Conservation (phyloP, 768 basidiomycete genomes). For the Suillus paluster region DNA sequence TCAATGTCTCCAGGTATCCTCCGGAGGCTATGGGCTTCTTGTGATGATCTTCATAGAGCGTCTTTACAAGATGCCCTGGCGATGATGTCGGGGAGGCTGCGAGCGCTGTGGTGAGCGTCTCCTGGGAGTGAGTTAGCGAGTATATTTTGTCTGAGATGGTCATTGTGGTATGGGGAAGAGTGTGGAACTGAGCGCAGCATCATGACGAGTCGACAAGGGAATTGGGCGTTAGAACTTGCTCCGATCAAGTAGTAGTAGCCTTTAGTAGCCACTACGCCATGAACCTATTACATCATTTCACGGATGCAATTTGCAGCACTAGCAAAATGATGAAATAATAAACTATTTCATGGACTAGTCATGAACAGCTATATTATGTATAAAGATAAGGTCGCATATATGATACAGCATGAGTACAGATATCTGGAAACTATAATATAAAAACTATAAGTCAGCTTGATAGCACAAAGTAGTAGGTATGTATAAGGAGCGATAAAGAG, state of each 20-base stretch:
- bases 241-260: too few species aligned
- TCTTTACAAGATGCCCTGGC: slow-evolving; percentile 42
- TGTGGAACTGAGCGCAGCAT: slow-evolving; percentile 1
- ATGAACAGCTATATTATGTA: too few species aligned
- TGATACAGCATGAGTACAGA: too few species aligned
- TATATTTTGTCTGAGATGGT: slow-evolving; percentile 36
- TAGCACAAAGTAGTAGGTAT: background rate
- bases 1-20: slow-evolving; percentile 23
- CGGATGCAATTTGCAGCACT: background rate
- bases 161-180: slow-evolving; percentile 1
- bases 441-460: background rate
- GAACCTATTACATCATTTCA: background rate
- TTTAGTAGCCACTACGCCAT: background rate
- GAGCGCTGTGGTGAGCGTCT: slow-evolving; percentile 48
- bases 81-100: slow-evolving; percentile 40
- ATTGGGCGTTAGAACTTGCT: background rate
- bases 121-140: slow-evolving; percentile 34
- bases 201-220: background rate
- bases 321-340: too few species aligned
- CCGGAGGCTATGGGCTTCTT: slow-evolving; percentile 31
- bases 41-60: slow-evolving; percentile 41
- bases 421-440: too few species aligned
- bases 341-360: too few species aligned
- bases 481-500: slow-evolving; percentile 7
- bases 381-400: too few species aligned